Evolutionary conservation across 2,329 filamentous ascomycete genomes (phyloP).

Genomic region (Fusarium sp.): DNA sequence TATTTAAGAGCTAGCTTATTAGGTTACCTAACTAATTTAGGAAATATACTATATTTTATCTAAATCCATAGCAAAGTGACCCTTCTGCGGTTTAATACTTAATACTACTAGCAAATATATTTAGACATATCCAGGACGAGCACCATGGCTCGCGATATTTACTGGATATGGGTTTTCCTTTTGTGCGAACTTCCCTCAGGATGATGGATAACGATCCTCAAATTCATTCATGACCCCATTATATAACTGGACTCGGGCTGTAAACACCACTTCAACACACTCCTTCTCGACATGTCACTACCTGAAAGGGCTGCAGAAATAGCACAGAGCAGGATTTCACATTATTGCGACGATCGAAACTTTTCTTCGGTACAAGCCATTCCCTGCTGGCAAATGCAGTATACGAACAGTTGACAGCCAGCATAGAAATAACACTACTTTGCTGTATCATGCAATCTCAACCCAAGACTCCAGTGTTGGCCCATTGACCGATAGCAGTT

Average conservation of each 20-base stretch:
- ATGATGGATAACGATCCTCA: neutral
- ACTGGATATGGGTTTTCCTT: too few relatives aligned
- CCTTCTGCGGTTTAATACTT: too few relatives aligned
- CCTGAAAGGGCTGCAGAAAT: too few relatives aligned
- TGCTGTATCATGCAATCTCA: neutral
- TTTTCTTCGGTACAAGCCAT: neutral
- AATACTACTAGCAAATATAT: neutral
- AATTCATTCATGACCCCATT: neutral
- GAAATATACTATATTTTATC: too few relatives aligned
- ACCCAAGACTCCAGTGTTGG: neutral
- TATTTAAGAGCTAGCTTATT: too few relatives aligned
- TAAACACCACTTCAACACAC: neutral
- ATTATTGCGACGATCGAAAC: neutral
- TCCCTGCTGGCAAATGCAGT: neutral
- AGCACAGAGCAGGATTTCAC: neutral
- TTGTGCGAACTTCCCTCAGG: neutral
- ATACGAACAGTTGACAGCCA: neutral
- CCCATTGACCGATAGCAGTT: constrained; percentile 1
- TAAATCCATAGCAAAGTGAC: too few relatives aligned
- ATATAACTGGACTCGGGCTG: neutral
- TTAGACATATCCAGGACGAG: neutral
- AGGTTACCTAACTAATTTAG: too few relatives aligned
- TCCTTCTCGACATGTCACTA: neutral
- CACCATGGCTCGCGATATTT: neutral
- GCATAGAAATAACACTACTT: neutral